Base-by-base conservation (phyloP, 768 basidiomycete species). In the Terana coerulea region DNA sequence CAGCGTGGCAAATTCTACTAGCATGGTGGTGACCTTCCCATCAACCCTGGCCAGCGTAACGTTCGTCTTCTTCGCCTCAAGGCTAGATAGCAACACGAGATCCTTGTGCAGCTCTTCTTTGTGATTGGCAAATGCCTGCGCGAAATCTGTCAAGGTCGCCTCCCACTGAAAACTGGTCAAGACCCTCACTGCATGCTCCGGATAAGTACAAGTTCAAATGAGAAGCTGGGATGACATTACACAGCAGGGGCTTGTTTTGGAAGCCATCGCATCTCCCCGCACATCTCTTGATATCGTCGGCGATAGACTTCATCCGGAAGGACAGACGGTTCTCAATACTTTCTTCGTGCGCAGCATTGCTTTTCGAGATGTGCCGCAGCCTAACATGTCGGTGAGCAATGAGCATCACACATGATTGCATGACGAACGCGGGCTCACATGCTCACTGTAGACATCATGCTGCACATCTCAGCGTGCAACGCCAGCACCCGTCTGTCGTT, bases 401-500 rank as follows among this genome's bases (percentile, higher is more conserved):
- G n/a, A n/a, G n/a, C n/a, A n/a, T n/a, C n/a, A n/a, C n/a, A n/a
- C n/a, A n/a, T n/a, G n/a, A 8, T 1, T 6, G 12, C n/a, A n/a
- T n/a, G n/a, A n/a, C n/a, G n/a, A n/a, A n/a, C n/a, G n/a, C n/a
- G n/a, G 9, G 56, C 75, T 8, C 47, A 75, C 76, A 75, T 68
- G 15, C 75, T 66, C 21, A 80, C 68, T 1, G 67, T 65, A 15
- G 58, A 48, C 72, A 80, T 77, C 66, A 75, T 69, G 33, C 77
- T 68, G 52, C 67, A 69, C 77, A 80, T 80, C 53, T 77, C 72
- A 8, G 73, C 58, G 31, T 75, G 74, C 9, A 81, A 63, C 5
- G 67, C 64, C 1, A 72, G 50, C 7, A 79, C 67, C 53, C 76
- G 78, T 49, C 69, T 71, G 49, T 80, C 74, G 44, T 81, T 81